Conservation (phyloP, 345 rosid species). For the Lumnitzera littorea region DNA sequence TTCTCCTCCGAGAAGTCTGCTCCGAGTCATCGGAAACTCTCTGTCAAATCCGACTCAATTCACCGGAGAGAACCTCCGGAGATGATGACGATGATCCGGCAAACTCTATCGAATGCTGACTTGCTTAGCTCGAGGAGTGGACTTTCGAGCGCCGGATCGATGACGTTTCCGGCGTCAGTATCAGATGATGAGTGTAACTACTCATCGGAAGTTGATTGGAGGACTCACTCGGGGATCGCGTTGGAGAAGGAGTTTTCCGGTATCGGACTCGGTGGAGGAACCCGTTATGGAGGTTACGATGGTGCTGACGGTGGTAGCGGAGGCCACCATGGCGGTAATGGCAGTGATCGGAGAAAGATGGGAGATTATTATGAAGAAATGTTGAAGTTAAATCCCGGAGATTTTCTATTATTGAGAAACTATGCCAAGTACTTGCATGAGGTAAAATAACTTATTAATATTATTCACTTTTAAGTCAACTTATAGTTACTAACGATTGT, state of each 20-base stretch:
- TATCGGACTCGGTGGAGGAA: constrained; percentile 27
- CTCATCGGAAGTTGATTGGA: constrained; percentile 25
- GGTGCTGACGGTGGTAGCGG: constrained; percentile 12
- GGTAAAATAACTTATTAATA: constrained; percentile 24
- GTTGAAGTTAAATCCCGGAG: constrained; percentile 55
- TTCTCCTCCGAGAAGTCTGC: constrained; percentile 32
- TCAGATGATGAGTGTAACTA: constrained; percentile 39
- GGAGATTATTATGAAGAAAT: constrained; percentile 59
- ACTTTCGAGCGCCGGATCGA: constrained; percentile 22
- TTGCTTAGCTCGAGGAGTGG: constrained; percentile 24
- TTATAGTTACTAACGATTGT: too few species aligned
- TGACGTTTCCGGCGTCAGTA: constrained; percentile 27
- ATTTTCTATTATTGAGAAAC: constrained; percentile 62
- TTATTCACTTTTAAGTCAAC: neutral
- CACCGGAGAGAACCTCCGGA: constrained; percentile 1
- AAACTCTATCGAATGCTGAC: constrained; percentile 47
- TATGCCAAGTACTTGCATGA: constrained; percentile 70
- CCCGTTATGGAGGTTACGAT: constrained; percentile 11
- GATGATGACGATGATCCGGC: constrained; percentile 19
- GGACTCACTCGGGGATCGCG: constrained; percentile 14
- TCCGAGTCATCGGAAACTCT: constrained; percentile 25
- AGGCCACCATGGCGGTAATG: constrained; percentile 14
- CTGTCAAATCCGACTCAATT: constrained; percentile 34
- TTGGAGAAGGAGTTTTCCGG: constrained; percentile 34
- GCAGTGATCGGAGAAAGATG: constrained; percentile 30